Conservation (phyloP, 352 stramenopile genomes). For the Blastocystis hominis region DNA sequence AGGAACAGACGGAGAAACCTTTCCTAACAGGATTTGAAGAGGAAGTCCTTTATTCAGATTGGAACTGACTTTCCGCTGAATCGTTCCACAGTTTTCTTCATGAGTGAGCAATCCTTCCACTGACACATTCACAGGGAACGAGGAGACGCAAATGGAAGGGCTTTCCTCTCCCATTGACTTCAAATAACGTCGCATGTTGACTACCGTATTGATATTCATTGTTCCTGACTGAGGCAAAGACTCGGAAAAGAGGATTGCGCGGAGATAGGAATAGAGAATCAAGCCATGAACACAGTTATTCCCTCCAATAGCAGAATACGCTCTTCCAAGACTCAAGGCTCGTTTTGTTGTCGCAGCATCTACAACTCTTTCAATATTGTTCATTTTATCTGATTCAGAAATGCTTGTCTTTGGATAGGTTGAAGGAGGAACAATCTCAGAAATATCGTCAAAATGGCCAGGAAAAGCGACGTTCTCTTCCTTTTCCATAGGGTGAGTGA, state of each 20-base stretch:
- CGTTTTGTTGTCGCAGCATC: not conserved
- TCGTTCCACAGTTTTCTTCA: not conserved
- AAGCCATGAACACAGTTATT: slow-evolving; percentile 30
- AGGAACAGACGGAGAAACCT: not conserved
- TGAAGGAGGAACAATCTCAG: not conserved
- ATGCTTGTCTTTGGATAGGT: not conserved
- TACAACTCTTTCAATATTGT: not conserved
- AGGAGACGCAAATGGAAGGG: not conserved
- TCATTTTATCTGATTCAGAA: not conserved
- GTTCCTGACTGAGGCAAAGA: not conserved
- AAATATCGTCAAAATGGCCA: not conserved
- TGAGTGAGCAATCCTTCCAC: not conserved
- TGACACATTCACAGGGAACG: not conserved
- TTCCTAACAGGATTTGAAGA: not conserved
- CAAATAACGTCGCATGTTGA: slow-evolving; percentile 49
- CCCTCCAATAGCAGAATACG: not conserved
- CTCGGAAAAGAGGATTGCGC: not conserved
- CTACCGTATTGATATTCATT: slow-evolving; percentile 23
- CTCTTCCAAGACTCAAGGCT: not conserved
- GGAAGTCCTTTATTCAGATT: not conserved
- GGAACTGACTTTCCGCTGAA: not conserved
- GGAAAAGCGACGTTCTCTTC: not conserved
- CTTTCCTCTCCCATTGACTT: not conserved
- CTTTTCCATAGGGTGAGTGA: not conserved
- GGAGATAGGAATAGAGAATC: slow-evolving; percentile 8